These are phyloP conservation scores for Penstemon davidsonii DNA, from an alignment of 257 asterid species.

Conservation along the genomic window DNA sequence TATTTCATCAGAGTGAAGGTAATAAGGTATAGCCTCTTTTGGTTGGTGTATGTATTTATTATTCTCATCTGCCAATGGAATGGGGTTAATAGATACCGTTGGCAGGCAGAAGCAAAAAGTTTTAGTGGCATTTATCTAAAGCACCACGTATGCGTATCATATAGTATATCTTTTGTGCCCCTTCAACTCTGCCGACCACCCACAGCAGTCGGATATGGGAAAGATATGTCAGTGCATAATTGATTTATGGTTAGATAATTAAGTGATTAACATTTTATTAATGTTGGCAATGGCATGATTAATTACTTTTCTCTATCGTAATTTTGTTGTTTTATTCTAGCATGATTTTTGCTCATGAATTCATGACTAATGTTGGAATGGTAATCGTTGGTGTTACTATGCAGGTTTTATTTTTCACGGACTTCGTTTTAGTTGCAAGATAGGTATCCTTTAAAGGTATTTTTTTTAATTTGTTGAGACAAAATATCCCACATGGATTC, in stretches of 20 bases:
- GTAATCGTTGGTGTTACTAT: too few species aligned
- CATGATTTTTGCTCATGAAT: too few species aligned
- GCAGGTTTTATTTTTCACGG: too few species aligned
- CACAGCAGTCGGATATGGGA: not conserved
- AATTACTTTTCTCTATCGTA: too few species aligned
- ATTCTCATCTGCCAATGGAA: conserved; percentile 13
- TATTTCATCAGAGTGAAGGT: too few species aligned
- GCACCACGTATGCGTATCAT: not conserved
- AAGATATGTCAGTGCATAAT: not conserved
- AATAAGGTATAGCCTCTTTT: not conserved
- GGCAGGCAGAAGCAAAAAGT: not conserved
- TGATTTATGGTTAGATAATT: not conserved
- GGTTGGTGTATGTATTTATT: conserved; percentile 32
- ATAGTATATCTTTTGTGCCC: not conserved
- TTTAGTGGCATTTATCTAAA: not conserved
- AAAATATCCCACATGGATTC: too few species aligned
- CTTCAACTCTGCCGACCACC: conserved; percentile 1
- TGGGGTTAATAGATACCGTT: not conserved
- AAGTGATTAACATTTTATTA: not conserved
- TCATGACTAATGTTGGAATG: too few species aligned
- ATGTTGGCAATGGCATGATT: not conserved
- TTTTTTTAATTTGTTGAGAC: too few species aligned
- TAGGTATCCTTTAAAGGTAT: too few species aligned
- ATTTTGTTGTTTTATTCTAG: too few species aligned
- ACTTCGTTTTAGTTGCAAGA: too few species aligned